These are phyloP conservation scores for Odontarrhena argentea DNA, from an alignment of 345 rosid genomes.

Conservation along the genomic window DNA sequence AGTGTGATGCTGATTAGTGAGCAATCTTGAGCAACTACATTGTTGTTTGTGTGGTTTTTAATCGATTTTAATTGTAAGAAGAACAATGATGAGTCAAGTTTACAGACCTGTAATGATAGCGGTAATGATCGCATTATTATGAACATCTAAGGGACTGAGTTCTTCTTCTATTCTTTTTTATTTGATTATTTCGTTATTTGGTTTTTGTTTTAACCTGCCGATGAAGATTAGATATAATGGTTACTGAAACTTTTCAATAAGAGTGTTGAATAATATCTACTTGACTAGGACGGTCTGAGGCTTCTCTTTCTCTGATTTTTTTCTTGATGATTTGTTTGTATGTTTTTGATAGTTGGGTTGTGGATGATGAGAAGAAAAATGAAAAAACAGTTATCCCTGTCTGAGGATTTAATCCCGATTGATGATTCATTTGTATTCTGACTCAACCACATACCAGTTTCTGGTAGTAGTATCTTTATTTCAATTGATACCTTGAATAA, in stretches of 20 bases:
- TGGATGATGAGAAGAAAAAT: conserved; percentile 30
- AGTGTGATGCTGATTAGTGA: conserved; percentile 34
- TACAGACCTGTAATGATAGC: conserved; percentile 82
- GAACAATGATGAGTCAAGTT: conserved; percentile 55
- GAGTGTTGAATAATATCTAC: background rate
- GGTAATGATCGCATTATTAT: conserved; percentile 59
- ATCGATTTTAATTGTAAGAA: background rate
- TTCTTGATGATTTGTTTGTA: background rate
- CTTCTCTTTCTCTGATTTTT: too few species aligned
- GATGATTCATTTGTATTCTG: conserved; percentile 29
- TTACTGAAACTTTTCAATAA: conserved; percentile 23
- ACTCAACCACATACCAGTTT: background rate
- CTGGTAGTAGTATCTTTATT: too few species aligned
- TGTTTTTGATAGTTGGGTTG: background rate
- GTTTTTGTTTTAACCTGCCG: background rate
- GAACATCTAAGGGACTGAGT: conserved; percentile 87
- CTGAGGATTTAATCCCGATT: conserved; percentile 30
- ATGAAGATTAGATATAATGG: conserved; percentile 14
- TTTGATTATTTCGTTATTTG: background rate
- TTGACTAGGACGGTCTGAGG: conserved; percentile 28
- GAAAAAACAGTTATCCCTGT: conserved; percentile 35
- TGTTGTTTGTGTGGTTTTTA: background rate
- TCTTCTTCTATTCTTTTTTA: background rate
- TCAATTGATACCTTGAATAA: too few species aligned
- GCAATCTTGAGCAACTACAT: conserved; percentile 46